Evolutionary conservation across 768 basidiomycete genomes (phyloP).

Genomic region (Kwoniella dejecticola): DNA sequence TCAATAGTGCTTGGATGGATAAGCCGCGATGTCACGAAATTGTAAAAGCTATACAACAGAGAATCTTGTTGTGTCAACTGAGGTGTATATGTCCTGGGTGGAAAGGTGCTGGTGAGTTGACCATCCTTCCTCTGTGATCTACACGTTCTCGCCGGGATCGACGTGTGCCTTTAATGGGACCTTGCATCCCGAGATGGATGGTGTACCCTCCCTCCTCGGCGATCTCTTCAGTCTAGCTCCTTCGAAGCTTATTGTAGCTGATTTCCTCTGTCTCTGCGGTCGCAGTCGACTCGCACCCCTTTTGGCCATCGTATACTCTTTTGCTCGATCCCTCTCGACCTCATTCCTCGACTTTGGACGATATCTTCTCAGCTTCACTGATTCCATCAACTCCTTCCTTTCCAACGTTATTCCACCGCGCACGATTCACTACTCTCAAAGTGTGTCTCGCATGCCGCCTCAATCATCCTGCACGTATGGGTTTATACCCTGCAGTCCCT

Average conservation of each 20-base stretch:
- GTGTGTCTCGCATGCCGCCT: conserved; percentile 30
- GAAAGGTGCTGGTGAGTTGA: conserved; percentile 20
- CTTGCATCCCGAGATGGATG: too few relatives aligned
- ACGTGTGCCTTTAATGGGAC: background rate
- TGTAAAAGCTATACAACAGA: conserved; percentile 4
- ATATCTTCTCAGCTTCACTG: conserved; percentile 9
- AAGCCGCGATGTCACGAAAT: conserved; percentile 11
- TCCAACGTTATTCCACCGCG: conserved; percentile 26
- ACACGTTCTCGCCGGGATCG: too few relatives aligned
- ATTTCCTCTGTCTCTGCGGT: background rate
- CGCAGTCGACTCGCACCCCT: conserved; percentile 29
- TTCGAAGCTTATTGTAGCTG: background rate
- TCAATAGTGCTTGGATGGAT: background rate
- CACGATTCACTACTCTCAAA: conserved; percentile 17
- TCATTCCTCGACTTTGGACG: conserved; percentile 17
- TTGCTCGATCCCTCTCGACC: conserved; percentile 25
- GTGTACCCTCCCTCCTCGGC: too few relatives aligned
- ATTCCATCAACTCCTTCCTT: conserved; percentile 27
- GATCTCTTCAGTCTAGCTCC: too few relatives aligned
- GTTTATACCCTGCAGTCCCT: conserved; percentile 18
- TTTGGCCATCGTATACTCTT: conserved; percentile 26
- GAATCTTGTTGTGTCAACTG: conserved; percentile 19
- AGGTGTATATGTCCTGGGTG: conserved; percentile 15
- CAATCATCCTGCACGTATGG: conserved; percentile 24
- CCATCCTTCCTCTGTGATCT: background rate